Evolutionary conservation across 2,329 filamentous ascomycete species (phyloP).

Genomic region (Helotiales sp.): DNA sequence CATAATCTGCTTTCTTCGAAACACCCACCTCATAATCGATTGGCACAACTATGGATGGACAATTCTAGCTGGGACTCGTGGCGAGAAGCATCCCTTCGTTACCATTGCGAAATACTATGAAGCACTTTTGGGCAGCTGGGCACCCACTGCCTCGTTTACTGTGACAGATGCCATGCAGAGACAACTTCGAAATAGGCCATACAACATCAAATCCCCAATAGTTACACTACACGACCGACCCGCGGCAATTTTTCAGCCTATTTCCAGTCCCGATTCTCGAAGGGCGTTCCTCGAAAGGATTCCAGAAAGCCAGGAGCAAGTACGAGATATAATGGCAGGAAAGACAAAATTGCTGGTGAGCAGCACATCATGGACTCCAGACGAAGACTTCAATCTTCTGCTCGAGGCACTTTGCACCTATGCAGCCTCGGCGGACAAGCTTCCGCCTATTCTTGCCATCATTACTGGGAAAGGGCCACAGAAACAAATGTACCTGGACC

Average conservation of each 20-base stretch:
- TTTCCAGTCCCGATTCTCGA: slow-evolving; percentile 51
- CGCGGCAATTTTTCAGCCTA: slow-evolving; percentile 78
- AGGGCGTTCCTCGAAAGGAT: slow-evolving; percentile 69
- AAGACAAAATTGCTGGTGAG: slow-evolving; percentile 77
- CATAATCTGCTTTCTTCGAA: slow-evolving; percentile 74
- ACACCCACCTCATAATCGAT: slow-evolving; percentile 85
- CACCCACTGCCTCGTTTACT: slow-evolving; percentile 76
- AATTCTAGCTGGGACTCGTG: slow-evolving; percentile 72
- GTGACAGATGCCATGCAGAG: slow-evolving; percentile 89
- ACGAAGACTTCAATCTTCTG: slow-evolving; percentile 91
- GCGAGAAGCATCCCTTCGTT: slow-evolving; percentile 73
- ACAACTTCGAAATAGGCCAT: slow-evolving; percentile 68
- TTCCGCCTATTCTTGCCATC: slow-evolving; percentile 75
- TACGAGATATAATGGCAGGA: slow-evolving; percentile 61
- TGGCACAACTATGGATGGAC: slow-evolving; percentile 99
- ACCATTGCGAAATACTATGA: slow-evolving; percentile 80
- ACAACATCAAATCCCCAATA: slow-evolving; percentile 67
- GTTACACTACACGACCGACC: slow-evolving; percentile 86
- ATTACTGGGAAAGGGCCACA: slow-evolving; percentile 95
- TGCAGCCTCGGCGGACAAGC: slow-evolving; percentile 53
- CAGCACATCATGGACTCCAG: slow-evolving; percentile 95
- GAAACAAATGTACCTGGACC: slow-evolving; percentile 73
- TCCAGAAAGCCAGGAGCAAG: slow-evolving; percentile 65
- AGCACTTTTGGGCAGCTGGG: slow-evolving; percentile 67
- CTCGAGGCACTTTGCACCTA: slow-evolving; percentile 82